phyloP scores from a whole-genome alignment of 2,329 filamentous ascomycete species.

The Fusarium sp. region DNA sequence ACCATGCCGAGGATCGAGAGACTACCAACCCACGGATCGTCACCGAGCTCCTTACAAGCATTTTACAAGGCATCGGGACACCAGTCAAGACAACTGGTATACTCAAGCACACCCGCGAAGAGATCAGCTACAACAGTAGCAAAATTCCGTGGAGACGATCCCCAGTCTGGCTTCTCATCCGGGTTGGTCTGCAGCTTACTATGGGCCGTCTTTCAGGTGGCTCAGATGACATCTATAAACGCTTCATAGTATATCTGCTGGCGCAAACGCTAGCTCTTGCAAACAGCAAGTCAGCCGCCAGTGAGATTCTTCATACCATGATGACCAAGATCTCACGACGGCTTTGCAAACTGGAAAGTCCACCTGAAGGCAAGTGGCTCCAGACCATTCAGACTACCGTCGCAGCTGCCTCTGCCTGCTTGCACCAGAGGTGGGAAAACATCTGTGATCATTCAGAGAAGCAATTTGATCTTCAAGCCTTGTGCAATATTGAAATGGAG shows the following conservation, averaged over 20 bases:
- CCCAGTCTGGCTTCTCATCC: constrained; percentile 69
- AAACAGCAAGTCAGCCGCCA: background rate
- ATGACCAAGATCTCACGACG: constrained; percentile 29
- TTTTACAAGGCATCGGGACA: constrained; percentile 58
- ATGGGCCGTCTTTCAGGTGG: constrained; percentile 1
- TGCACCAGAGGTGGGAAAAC: constrained; percentile 22
- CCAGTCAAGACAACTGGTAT: constrained; percentile 51
- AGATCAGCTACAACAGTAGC: constrained; percentile 61
- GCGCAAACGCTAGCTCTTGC: background rate
- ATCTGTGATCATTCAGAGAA: constrained; percentile 7
- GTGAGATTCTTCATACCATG: constrained; percentile 33
- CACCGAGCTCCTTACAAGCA: constrained; percentile 62
- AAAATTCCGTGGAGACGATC: constrained; percentile 64
- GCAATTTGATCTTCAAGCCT: background rate
- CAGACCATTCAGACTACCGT: constrained; percentile 8
- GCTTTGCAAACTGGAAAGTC: constrained; percentile 27
- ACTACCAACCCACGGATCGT: constrained; percentile 65
- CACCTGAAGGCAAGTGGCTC: constrained; percentile 17
- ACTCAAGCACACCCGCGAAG: constrained; percentile 67
- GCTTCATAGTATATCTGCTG: constrained; percentile 37
- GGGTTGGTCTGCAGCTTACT: constrained; percentile 64
- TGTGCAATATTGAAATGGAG: constrained; percentile 4
- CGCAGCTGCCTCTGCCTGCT: background rate
- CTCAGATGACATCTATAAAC: constrained; percentile 20
- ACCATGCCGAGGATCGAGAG: constrained; percentile 62